Evolutionary conservation across 1,284 basidiomycete genomes (phyloP).

Genomic region (Termitomyces sp.): DNA sequence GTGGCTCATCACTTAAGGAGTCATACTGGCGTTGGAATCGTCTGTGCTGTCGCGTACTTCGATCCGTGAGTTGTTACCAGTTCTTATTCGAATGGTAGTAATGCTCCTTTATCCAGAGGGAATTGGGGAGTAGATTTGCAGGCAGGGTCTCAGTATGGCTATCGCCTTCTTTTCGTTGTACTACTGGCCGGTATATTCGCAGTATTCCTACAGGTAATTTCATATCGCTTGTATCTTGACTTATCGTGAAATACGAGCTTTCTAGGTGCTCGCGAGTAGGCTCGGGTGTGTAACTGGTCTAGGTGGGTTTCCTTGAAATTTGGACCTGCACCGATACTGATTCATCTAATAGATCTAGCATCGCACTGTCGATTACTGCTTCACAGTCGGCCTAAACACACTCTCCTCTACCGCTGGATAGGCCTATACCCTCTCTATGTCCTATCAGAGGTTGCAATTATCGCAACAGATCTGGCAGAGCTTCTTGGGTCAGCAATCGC

Average conservation of each 20-base stretch:
- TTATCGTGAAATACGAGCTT: neutral
- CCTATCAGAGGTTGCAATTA: constrained; percentile 78
- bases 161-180: constrained; percentile 83
- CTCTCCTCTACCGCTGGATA: constrained; percentile 57
- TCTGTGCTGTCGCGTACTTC: constrained; percentile 63
- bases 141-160: constrained; percentile 75
- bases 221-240: neutral
- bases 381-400: constrained; percentile 60
- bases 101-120: constrained; percentile 36
- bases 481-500: constrained; percentile 66
- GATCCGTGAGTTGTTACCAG: constrained; percentile 45
- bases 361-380: constrained; percentile 70
- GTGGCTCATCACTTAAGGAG: constrained; percentile 42
- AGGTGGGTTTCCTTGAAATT: constrained; percentile 33
- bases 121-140: constrained; percentile 77
- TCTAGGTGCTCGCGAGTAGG: constrained; percentile 53
- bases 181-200: constrained; percentile 83
- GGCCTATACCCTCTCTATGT: constrained; percentile 67
- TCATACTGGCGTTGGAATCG: constrained; percentile 53
- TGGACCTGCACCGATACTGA: neutral
- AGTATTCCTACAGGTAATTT: constrained; percentile 66
- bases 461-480: constrained; percentile 72
- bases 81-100: neutral
- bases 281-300: constrained; percentile 69
- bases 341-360: constrained; percentile 48